Percentiles rank a stretch among this genome's conserved stretches.
Conservation (phyloP, 768 basidiomycete genomes). For the Serendipita sp. region DNA sequence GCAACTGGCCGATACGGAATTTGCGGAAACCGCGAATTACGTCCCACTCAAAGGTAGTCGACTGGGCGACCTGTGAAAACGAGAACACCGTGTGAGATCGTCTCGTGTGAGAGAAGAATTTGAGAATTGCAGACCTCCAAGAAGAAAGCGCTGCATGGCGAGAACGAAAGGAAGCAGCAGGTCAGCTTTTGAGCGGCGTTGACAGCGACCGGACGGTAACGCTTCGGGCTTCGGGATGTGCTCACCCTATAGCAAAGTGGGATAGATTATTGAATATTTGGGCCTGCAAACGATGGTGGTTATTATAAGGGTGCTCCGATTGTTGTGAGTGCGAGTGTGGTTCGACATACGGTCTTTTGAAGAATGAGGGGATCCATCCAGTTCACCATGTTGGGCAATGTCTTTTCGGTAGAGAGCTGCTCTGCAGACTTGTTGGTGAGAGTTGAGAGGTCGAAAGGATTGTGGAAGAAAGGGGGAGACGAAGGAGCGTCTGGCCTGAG, state of each 20-base stretch:
- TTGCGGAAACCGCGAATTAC: constrained; percentile 38
- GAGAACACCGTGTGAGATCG: background rate
- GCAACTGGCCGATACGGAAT: constrained; percentile 56
- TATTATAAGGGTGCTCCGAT: no score
- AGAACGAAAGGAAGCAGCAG: background rate
- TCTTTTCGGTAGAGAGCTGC: background rate
- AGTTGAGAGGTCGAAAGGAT: background rate
- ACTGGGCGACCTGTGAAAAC: constrained; percentile 36
- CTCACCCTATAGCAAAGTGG: constrained; percentile 3
- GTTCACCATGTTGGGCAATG: background rate
- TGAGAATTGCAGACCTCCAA: background rate
- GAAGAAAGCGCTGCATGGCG: background rate
- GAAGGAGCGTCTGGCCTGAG: background rate
- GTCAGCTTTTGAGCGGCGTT: background rate
- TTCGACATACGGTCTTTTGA: background rate
- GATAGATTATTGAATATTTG: background rate
- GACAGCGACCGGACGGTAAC: no score
- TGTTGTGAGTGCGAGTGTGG: background rate
- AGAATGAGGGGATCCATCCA: background rate
- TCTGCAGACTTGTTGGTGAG: background rate
- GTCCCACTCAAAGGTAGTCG: constrained; percentile 49
- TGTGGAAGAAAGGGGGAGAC: background rate
- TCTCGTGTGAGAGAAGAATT: background rate
- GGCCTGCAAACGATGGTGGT: background rate
- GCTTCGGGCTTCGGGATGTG: background rate